Conservation (phyloP, 345 rosid genomes). For the Excoecaria agallocha region DNA sequence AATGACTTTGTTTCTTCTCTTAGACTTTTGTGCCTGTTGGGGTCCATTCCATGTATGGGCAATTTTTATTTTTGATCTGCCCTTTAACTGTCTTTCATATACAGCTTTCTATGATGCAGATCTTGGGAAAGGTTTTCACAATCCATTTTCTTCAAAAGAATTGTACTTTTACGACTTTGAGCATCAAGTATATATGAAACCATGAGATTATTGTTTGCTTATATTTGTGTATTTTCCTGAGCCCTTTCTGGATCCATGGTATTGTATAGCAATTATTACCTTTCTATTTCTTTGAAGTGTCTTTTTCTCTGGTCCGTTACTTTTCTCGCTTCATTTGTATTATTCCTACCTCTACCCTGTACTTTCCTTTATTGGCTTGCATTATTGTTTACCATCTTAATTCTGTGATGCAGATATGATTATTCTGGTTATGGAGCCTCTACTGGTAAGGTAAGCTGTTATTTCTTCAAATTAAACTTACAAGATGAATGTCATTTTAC, state of each 20-base stretch:
- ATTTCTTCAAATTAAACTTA: slow-evolving; percentile 3
- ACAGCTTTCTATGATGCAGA: slow-evolving; percentile 15
- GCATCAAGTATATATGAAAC: neutral
- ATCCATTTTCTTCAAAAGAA: neutral
- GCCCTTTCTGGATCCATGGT: neutral
- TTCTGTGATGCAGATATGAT: slow-evolving; percentile 66
- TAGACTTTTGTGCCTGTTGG: slow-evolving; percentile 31
- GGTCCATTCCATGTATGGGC: slow-evolving; percentile 1
- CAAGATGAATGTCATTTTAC: neutral
- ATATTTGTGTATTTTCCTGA: slow-evolving; percentile 6
- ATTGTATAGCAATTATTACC: neutral
- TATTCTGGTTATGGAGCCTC: slow-evolving; percentile 99
- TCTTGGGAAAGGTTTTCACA: slow-evolving; percentile 3
- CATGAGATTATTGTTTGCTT: neutral
- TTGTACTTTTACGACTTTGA: neutral
- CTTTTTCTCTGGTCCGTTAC: neutral
- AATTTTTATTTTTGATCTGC: slow-evolving; percentile 13
- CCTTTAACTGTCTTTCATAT: slow-evolving; percentile 25
- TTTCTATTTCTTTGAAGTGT: neutral
- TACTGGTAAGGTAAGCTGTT: slow-evolving; percentile 75
- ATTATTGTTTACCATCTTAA: slow-evolving; percentile 15
- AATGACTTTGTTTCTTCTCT: neutral
- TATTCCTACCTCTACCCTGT: neutral
- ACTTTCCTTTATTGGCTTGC: slow-evolving; percentile 10
- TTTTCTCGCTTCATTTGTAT: neutral